These are phyloP conservation scores for Sporisorium exsertum DNA, from an alignment of 1,284 basidiomycete species.

Conservation along the genomic window DNA sequence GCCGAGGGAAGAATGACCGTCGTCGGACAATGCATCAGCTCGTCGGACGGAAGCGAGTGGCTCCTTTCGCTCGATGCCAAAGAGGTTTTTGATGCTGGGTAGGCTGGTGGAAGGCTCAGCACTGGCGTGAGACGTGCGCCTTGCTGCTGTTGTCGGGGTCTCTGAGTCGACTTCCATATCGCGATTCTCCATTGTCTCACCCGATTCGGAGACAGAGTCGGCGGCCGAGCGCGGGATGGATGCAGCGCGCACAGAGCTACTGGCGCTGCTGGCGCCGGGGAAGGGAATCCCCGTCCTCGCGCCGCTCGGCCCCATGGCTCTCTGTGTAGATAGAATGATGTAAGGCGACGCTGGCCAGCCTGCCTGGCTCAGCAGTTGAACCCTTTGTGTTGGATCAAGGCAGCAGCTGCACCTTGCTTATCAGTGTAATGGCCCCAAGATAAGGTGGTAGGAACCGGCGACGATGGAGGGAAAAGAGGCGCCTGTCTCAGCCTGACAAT, in stretches of 20 bases:
- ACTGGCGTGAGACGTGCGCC: slow-evolving; percentile 10
- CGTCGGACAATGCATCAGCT: slow-evolving; percentile 24
- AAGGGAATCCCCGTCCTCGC: slow-evolving; percentile 42
- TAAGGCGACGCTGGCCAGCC: slow-evolving; percentile 34
- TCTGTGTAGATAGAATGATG: slow-evolving; percentile 37
- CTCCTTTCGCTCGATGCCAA: slow-evolving; percentile 43
- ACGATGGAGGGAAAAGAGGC: neutral
- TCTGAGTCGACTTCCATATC: slow-evolving; percentile 48
- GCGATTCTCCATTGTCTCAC: slow-evolving; percentile 16
- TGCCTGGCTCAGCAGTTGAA: slow-evolving; percentile 36
- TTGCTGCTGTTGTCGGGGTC: slow-evolving; percentile 23
- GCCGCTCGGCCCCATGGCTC: slow-evolving; percentile 46
- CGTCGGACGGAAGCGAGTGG: slow-evolving; percentile 39
- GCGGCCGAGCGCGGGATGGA: slow-evolving; percentile 34
- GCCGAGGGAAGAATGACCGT: slow-evolving; percentile 28
- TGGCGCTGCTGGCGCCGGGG: slow-evolving; percentile 37
- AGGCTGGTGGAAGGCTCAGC: slow-evolving; percentile 34
- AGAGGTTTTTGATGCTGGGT: slow-evolving; percentile 51
- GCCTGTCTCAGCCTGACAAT: neutral
- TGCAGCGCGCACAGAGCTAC: slow-evolving; percentile 18
- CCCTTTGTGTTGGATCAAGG: neutral
- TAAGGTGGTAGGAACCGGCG: neutral
- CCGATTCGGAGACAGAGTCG: slow-evolving; percentile 27
- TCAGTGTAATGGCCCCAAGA: neutral
- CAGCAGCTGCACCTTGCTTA: neutral